phyloP scores from a whole-genome alignment of 1,284 basidiomycete genomes.

The Inonotus hispidus region DNA sequence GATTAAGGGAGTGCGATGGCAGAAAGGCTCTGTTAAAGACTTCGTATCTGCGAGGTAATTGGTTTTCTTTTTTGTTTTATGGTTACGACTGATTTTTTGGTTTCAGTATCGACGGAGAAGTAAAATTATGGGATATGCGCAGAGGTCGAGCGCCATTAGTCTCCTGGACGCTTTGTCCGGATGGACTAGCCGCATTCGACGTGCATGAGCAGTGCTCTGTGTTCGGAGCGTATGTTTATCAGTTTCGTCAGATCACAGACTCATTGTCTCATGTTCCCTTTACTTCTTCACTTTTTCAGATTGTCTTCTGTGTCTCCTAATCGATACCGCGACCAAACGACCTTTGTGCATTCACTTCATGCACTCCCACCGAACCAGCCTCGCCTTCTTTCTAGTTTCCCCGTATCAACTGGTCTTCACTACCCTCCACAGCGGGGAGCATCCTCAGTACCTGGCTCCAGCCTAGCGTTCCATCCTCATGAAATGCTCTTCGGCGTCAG shows the following conservation, averaged over 20 bases:
- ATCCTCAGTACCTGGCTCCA: conserved; percentile 56
- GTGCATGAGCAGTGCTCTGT: conserved; percentile 84
- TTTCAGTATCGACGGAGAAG: conserved; percentile 80
- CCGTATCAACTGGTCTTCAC: conserved; percentile 47
- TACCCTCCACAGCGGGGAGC: conserved; percentile 46
- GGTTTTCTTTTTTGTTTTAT: background rate
- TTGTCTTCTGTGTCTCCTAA: conserved; percentile 55
- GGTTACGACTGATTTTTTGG: conserved; percentile 3
- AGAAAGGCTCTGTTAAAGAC: conserved; percentile 68
- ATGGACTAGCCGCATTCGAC: conserved; percentile 82
- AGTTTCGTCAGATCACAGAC: background rate
- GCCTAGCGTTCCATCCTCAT: conserved; percentile 69
- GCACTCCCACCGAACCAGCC: conserved; percentile 27
- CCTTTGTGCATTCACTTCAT: conserved; percentile 50
- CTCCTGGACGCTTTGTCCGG: conserved; percentile 62
- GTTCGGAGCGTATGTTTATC: conserved; percentile 72
- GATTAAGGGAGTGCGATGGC: conserved; percentile 89
- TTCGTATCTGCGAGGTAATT: conserved; percentile 85
- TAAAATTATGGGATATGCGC: conserved; percentile 91
- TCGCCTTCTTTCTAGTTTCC: conserved; percentile 43
- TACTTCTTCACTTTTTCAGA: no score
- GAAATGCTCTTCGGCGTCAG: conserved; percentile 78
- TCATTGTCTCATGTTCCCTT: conserved; percentile 15
- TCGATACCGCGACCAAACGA: conserved; percentile 59
- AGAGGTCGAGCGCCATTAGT: conserved; percentile 56